A percentile compares a stretch with the other conserved stretches of the same genome.
These are phyloP conservation scores for Lobosporangium transversale DNA, from an alignment of 192 early-diverging fungal genomes.

Conservation along the genomic window DNA sequence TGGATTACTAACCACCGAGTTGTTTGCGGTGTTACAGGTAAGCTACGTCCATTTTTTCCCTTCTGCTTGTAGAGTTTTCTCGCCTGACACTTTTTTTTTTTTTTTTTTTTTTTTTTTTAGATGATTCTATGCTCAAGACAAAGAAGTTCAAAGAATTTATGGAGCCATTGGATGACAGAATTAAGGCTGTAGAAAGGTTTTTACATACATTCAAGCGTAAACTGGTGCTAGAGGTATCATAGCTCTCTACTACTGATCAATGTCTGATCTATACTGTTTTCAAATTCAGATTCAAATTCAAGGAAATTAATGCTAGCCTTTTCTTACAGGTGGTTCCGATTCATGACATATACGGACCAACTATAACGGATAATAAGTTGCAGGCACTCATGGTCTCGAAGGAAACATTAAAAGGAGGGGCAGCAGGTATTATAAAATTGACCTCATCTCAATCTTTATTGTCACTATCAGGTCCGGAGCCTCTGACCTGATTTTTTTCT, in stretches of 20 bases:
- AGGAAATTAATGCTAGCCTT: background rate
- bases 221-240: slow-evolving; percentile 58
- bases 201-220: slow-evolving; percentile 59
- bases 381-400: slow-evolving; percentile 84
- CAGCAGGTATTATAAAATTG: slow-evolving; percentile 68
- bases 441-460: no score
- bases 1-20: slow-evolving; percentile 71
- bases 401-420: slow-evolving; percentile 83
- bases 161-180: slow-evolving; percentile 70
- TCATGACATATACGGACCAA: slow-evolving; percentile 88
- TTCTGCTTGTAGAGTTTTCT: background rate
- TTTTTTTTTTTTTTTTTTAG: slow-evolving; percentile 17
- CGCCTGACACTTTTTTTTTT: background rate
- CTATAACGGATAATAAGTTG: slow-evolving; percentile 74
- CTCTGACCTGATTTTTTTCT: background rate
- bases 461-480: no score
- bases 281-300: background rate
- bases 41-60: background rate
- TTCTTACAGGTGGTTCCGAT: slow-evolving; percentile 70
- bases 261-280: no score
- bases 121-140: slow-evolving; percentile 72
- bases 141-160: slow-evolving; percentile 79
- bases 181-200: slow-evolving; percentile 69
- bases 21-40: slow-evolving; percentile 83
- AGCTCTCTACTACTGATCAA: no score